A percentile compares a stretch with the other conserved stretches of the same genome.
Conservation (phyloP, 805 yeast species). For the Starmerella apis region DNA sequence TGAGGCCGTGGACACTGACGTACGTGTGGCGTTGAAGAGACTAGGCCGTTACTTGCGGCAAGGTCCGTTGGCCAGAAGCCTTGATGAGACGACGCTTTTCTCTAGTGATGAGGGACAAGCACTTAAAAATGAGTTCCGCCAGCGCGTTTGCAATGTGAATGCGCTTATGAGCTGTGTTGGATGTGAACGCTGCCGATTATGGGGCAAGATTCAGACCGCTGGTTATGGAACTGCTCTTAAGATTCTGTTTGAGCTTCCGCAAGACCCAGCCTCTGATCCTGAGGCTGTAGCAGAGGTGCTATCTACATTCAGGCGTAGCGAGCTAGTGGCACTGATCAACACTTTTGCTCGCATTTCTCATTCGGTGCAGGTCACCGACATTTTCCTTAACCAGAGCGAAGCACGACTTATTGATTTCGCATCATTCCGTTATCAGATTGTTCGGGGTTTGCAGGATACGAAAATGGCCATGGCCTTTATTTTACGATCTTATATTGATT, state of each 20-base stretch:
- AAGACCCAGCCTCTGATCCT: conserved; percentile 38
- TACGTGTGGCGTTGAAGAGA: conserved; percentile 37
- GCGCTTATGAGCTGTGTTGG: conserved; percentile 97
- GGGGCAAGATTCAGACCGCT: conserved; percentile 96
- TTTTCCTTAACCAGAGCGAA: conserved; percentile 38
- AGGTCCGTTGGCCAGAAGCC: conserved; percentile 30
- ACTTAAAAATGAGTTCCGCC: conserved; percentile 75
- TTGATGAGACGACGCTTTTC: conserved; percentile 45
- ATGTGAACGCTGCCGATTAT: conserved; percentile 91
- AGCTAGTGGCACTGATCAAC: conserved; percentile 79
- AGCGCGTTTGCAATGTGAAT: conserved; percentile 78
- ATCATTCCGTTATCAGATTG: conserved; percentile 37
- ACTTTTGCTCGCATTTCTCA: conserved; percentile 88
- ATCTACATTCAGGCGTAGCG: conserved; percentile 59
- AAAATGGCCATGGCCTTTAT: conserved; percentile 55
- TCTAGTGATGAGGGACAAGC: conserved; percentile 33
- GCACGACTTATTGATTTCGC: conserved; percentile 17
- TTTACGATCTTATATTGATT: conserved; percentile 49
- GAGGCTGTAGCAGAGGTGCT: conserved; percentile 40
- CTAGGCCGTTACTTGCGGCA: conserved; percentile 32
- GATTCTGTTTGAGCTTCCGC: conserved; percentile 67
- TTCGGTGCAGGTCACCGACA: conserved; percentile 62
- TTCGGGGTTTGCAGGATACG: conserved; percentile 43
- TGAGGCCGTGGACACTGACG: conserved; percentile 36
- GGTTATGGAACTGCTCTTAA: conserved; percentile 97